Evolutionary conservation across 176 grass and related monocot species (phyloP), one percentile per base, ranked within the genome.

Genomic region (Themeda triandra): DNA sequence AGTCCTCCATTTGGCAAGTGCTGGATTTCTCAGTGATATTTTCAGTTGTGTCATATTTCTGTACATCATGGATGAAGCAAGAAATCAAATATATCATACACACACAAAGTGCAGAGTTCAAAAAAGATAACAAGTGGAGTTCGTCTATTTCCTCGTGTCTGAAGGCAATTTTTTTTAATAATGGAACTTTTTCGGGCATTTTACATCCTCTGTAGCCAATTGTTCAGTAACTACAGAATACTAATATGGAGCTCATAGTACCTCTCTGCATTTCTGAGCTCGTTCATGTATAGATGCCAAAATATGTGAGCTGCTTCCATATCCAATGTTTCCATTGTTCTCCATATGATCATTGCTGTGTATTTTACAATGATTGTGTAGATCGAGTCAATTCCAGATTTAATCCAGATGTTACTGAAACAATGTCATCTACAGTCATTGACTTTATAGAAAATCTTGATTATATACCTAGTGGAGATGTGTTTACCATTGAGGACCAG

Each of bases 401-500:
- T 74, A 13, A 75, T 75, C 37, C 32, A 83, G 6, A 68, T 37
- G 19, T 69, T 91, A 56, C 63, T 12, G 14, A 71, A 42, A 72
- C 1, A 40, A 68, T 25, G 24, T 39, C 56, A 85, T 27, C 23
- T 19, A 23, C 49, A 71, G 27, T 18, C 35, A 35, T 75, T 46
- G 19, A 51, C 21, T 25, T 44, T 29, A 5, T 63, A 79, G 31
- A 53, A 56, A 23, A n/a, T 79, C 66, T 80, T n/a, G 66, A 79
- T 23, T 59, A 67, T 59, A 67, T 86, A 89, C 90, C 86, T 86
- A 29, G 86, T 92, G 69, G 67, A 89, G 5, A 88, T 15, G 29
- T 88, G 69, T 69, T 86, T 92, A 2, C 90, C 90, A 77, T 71
- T 69, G 46, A 85, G 32, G 60, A 92, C 90, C 29, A 79, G 71